phyloP scores from a whole-genome alignment of 805 yeast genomes.

The Kluyveromyces wickerhamii region DNA sequence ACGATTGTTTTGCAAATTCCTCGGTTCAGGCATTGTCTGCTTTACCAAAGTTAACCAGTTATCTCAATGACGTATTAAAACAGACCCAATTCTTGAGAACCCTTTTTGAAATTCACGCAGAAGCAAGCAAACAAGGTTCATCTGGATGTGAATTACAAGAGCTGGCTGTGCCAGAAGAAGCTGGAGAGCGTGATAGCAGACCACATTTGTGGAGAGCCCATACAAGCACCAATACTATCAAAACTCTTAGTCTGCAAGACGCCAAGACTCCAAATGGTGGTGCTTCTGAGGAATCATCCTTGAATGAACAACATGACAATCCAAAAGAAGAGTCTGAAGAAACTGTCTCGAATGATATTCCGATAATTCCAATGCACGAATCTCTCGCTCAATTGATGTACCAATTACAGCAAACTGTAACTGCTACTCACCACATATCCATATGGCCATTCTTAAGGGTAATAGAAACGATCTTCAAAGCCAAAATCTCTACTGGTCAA shows the following conservation, averaged over 20 bases:
- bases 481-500: constrained; percentile 70
- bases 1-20: constrained; percentile 90
- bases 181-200: no score
- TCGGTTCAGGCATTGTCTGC: constrained; percentile 73
- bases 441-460: constrained; percentile 75
- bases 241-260: background rate
- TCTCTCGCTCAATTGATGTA: constrained; percentile 45
- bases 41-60: constrained; percentile 49
- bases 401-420: constrained; percentile 56
- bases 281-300: background rate
- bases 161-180: no score
- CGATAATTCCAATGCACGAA: constrained; percentile 46
- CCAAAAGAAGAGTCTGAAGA: constrained; percentile 6
- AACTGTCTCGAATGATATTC: constrained; percentile 20
- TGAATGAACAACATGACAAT: background rate
- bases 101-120: constrained; percentile 6
- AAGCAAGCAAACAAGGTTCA: background rate
- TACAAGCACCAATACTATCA: constrained; percentile 4
- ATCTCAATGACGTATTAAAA: constrained; percentile 36
- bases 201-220: constrained; percentile 3
- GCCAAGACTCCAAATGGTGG: constrained; percentile 4
- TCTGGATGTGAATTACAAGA: no score
- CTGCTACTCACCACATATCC: constrained; percentile 46
- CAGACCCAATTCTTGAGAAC: constrained; percentile 12
- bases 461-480: constrained; percentile 63